phyloP scores from a whole-genome alignment of 2,329 filamentous ascomycete species.

The Waltergamsia citrina region DNA sequence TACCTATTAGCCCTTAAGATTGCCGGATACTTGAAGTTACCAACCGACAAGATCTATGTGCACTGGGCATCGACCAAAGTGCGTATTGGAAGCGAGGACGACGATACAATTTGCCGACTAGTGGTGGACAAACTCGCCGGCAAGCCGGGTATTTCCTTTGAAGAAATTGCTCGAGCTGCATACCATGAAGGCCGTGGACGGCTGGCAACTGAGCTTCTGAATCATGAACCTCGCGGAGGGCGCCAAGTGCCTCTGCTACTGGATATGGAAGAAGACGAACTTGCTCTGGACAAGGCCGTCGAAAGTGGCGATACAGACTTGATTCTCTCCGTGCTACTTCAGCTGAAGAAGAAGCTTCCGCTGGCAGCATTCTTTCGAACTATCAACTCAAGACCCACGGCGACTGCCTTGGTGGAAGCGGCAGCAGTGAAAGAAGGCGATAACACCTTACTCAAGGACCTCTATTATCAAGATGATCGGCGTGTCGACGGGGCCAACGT shows the following conservation, averaged over 20 bases:
- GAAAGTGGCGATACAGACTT: slow-evolving; percentile 93
- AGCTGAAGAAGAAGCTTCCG: slow-evolving; percentile 83
- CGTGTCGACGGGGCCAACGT: slow-evolving; percentile 81
- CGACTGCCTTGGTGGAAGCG: slow-evolving; percentile 82
- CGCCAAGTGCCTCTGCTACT: slow-evolving; percentile 89
- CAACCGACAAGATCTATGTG: slow-evolving; percentile 84
- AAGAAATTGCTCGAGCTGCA: slow-evolving; percentile 83
- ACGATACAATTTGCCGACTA: slow-evolving; percentile 76
- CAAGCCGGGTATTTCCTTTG: slow-evolving; percentile 90
- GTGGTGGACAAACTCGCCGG: slow-evolving; percentile 81
- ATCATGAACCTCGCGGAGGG: slow-evolving; percentile 90
- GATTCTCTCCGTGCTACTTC: slow-evolving; percentile 78
- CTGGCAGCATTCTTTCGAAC: slow-evolving; percentile 86
- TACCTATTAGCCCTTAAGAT: slow-evolving; percentile 85
- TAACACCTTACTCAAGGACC: slow-evolving; percentile 79
- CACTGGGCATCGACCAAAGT: slow-evolving; percentile 97
- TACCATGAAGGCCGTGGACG: slow-evolving; percentile 86
- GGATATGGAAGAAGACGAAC: slow-evolving; percentile 90
- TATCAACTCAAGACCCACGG: slow-evolving; percentile 76
- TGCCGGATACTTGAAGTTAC: slow-evolving; percentile 76
- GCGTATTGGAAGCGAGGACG: slow-evolving; percentile 71
- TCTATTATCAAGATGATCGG: slow-evolving; percentile 96
- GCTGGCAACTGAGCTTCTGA: slow-evolving; percentile 84
- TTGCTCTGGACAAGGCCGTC: slow-evolving; percentile 92
- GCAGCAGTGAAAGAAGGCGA: slow-evolving; percentile 61